These are phyloP conservation scores for Taphrina populina DNA, from an alignment of 1,139 yeast species.

Conservation along the genomic window DNA sequence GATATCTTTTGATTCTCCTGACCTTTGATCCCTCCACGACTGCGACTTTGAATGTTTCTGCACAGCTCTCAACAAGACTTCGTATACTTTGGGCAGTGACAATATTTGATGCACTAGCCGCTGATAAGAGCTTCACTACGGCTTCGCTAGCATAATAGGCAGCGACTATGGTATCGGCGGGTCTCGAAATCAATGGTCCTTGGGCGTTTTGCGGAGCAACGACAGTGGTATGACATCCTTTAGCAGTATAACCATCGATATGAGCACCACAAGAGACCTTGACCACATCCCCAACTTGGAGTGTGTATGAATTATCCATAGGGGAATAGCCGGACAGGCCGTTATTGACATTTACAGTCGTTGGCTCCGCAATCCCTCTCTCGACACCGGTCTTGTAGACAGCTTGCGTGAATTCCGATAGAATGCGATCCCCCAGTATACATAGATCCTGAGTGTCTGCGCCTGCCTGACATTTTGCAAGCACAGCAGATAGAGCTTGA, in stretches of 20 bases:
- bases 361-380: constrained; percentile 91
- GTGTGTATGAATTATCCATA: constrained; percentile 60
- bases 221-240: constrained; percentile 80
- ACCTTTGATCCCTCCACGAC: constrained; percentile 91
- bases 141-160: constrained; percentile 86
- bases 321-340: constrained; percentile 80
- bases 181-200: constrained; percentile 71
- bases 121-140: constrained; percentile 69
- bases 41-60: constrained; percentile 72
- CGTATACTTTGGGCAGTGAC: constrained; percentile 72
- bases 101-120: constrained; percentile 46
- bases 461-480: constrained; percentile 23
- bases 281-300: constrained; percentile 77
- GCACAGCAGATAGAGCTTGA: constrained; percentile 21
- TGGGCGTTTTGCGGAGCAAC: constrained; percentile 54
- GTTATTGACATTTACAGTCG: constrained; percentile 79
- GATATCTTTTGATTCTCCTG: constrained; percentile 84
- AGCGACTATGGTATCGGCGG: constrained; percentile 89
- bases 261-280: constrained; percentile 65
- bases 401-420: constrained; percentile 17
- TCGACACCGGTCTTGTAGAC: constrained; percentile 41
- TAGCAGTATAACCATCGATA: constrained; percentile 90
- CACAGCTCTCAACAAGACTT: constrained; percentile 74
- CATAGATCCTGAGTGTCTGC: constrained; percentile 31
- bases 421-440: constrained; percentile 26